phyloP scores from a whole-genome alignment of 306 rosid genomes.

The Cucurbita ficifolia region DNA sequence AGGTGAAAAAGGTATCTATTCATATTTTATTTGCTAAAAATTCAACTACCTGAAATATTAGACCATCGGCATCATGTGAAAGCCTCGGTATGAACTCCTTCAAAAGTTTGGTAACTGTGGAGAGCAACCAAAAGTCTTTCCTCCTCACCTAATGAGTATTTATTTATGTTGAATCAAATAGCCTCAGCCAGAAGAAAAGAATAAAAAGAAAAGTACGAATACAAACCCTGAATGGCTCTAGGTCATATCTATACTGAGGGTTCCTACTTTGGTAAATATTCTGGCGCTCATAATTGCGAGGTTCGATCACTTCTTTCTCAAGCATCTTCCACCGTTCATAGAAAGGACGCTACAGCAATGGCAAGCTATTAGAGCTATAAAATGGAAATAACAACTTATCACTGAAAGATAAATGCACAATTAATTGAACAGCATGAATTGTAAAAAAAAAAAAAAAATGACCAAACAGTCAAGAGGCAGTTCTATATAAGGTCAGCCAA shows the following conservation, averaged over 20 bases:
- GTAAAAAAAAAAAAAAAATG: neutral
- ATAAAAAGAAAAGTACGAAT: slow-evolving; percentile 4
- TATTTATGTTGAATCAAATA: slow-evolving; percentile 8
- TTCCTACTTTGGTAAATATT: slow-evolving; percentile 41
- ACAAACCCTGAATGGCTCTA: slow-evolving; percentile 90
- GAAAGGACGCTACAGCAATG: slow-evolving; percentile 76
- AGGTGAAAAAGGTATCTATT: neutral
- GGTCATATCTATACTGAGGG: slow-evolving; percentile 71
- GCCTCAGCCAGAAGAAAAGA: slow-evolving; percentile 9
- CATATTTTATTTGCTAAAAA: neutral
- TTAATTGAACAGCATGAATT: neutral
- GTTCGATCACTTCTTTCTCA: slow-evolving; percentile 96
- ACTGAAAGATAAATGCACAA: neutral
- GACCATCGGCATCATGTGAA: slow-evolving; percentile 95
- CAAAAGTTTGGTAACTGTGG: slow-evolving; percentile 69
- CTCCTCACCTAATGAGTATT: slow-evolving; percentile 72
- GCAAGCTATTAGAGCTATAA: slow-evolving; percentile 13
- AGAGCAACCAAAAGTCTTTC: slow-evolving; percentile 93
- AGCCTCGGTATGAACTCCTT: slow-evolving; percentile 82
- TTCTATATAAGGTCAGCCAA: neutral
- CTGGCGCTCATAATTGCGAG: slow-evolving; percentile 71
- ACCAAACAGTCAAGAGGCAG: neutral
- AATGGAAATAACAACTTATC: neutral
- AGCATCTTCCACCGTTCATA: slow-evolving; percentile 95
- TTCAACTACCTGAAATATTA: slow-evolving; percentile 71